Evolutionary conservation across 2,329 filamentous ascomycete species (phyloP).

Genomic region (Trichoderma sp.): DNA sequence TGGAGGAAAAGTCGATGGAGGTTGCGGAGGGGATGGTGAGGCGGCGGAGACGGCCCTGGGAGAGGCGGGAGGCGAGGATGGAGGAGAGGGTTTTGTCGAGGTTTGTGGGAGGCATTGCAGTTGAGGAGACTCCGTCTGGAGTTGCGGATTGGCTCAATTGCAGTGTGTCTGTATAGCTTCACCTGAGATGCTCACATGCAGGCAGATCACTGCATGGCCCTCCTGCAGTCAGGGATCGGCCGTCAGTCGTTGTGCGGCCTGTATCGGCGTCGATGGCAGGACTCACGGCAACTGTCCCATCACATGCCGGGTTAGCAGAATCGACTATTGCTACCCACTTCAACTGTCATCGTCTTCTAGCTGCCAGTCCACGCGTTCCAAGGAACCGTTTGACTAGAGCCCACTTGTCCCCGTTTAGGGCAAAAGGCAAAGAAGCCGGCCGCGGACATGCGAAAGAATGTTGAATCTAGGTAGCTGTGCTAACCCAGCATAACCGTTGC

Average conservation of each 20-base stretch:
- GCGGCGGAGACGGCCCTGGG: slow-evolving; percentile 46
- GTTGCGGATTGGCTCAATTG: neutral
- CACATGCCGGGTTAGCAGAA: no score
- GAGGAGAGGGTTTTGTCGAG: slow-evolving; percentile 38
- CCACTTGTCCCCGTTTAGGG: slow-evolving; percentile 19
- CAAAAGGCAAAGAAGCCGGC: neutral
- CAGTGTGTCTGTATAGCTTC: neutral
- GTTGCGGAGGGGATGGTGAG: slow-evolving; percentile 63
- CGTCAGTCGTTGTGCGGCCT: no score
- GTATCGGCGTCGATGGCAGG: no score
- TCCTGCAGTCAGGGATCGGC: no score
- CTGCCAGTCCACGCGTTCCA: no score
- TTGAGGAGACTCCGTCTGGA: neutral
- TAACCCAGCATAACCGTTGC: neutral
- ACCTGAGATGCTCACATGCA: neutral
- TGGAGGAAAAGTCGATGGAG: slow-evolving; percentile 76
- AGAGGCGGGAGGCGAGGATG: slow-evolving; percentile 37
- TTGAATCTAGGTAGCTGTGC: neutral
- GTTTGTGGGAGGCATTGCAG: slow-evolving; percentile 8
- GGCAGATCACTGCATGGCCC: neutral
- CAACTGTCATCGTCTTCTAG: no score
- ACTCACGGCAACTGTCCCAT: no score
- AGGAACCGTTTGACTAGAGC: neutral
- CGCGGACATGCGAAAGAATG: neutral
- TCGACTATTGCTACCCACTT: no score